Conservation (phyloP, 2,329 filamentous ascomycete species). For the Monosporascus ibericus region DNA sequence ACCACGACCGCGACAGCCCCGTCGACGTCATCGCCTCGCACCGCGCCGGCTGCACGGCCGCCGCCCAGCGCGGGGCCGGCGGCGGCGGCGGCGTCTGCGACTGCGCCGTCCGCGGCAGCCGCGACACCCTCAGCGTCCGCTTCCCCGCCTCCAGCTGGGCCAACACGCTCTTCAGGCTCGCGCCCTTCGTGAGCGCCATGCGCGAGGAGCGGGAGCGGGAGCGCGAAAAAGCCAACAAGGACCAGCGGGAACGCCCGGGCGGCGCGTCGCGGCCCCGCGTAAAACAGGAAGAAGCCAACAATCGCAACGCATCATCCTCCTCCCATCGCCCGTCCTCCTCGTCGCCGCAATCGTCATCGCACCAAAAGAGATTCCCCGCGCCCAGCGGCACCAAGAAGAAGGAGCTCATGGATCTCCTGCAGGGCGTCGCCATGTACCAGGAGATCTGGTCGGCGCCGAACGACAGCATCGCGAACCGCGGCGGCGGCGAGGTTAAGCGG, state of each 20-base stretch:
- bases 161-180: slow-evolving; percentile 50
- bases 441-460: slow-evolving; percentile 54
- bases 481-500: slow-evolving; percentile 11
- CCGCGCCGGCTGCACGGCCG: slow-evolving; percentile 42
- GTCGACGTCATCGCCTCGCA: slow-evolving; percentile 44
- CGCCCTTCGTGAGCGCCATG: slow-evolving; percentile 38
- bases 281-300: slow-evolving; percentile 23
- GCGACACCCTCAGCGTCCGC: slow-evolving; percentile 46
- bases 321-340: background rate
- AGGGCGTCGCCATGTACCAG: slow-evolving; percentile 61
- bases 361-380: background rate
- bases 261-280: slow-evolving; percentile 19
- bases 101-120: slow-evolving; percentile 40
- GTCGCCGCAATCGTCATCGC: slow-evolving; percentile 6
- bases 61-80: slow-evolving; percentile 17
- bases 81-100: slow-evolving; percentile 31
- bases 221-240: slow-evolving; percentile 17
- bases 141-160: slow-evolving; percentile 55
- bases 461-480: slow-evolving; percentile 19
- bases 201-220: slow-evolving; percentile 19
- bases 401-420: slow-evolving; percentile 45
- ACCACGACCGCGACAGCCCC: slow-evolving; percentile 42
- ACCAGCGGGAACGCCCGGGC: slow-evolving; percentile 11
- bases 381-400: slow-evolving; percentile 14
- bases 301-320: slow-evolving; percentile 21